Conservation (phyloP, 2,329 filamentous ascomycete species). For the Neofusicoccum parvum region DNA sequence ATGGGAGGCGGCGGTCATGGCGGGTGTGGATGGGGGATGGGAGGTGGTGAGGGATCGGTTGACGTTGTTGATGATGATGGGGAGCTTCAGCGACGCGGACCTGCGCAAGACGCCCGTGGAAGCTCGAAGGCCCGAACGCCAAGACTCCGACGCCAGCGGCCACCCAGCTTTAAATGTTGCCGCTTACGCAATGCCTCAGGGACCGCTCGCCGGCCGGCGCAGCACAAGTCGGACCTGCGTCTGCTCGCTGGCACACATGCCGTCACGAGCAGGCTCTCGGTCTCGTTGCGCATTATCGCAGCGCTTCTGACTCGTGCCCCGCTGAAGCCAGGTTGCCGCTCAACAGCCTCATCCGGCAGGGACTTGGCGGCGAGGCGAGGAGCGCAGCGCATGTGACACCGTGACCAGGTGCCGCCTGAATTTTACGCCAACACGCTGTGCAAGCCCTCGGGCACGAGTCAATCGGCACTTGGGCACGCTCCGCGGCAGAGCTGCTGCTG, state of each 20-base stretch:
- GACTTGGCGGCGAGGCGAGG: constrained; percentile 3
- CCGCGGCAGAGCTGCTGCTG: background rate
- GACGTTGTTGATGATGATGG: constrained; percentile 22
- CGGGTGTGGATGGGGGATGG: constrained; percentile 7
- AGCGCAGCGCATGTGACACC: constrained; percentile 6
- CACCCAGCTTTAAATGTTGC: constrained; percentile 3
- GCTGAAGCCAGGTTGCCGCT: background rate
- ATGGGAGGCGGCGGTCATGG: constrained; percentile 19
- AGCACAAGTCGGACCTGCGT: background rate
- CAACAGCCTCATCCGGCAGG: background rate
- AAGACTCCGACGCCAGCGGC: constrained; percentile 7
- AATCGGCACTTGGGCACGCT: background rate
- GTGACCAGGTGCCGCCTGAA: background rate
- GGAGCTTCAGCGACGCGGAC: constrained; percentile 16
- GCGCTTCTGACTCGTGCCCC: background rate
- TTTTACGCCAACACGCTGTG: background rate
- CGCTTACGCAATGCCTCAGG: constrained; percentile 2
- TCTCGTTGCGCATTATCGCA: background rate
- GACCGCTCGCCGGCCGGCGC: background rate
- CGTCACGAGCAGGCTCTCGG: background rate
- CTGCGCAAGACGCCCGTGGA: background rate
- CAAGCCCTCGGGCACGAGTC: background rate
- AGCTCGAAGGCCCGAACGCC: constrained; percentile 6
- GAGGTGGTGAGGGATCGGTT: constrained; percentile 10
- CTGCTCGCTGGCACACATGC: background rate